A percentile compares a stretch with the other conserved stretches of the same genome.
These are phyloP conservation scores for Hordeum pubiflorum DNA, from an alignment of 202 grass and related monocot genomes.

Conservation along the genomic window DNA sequence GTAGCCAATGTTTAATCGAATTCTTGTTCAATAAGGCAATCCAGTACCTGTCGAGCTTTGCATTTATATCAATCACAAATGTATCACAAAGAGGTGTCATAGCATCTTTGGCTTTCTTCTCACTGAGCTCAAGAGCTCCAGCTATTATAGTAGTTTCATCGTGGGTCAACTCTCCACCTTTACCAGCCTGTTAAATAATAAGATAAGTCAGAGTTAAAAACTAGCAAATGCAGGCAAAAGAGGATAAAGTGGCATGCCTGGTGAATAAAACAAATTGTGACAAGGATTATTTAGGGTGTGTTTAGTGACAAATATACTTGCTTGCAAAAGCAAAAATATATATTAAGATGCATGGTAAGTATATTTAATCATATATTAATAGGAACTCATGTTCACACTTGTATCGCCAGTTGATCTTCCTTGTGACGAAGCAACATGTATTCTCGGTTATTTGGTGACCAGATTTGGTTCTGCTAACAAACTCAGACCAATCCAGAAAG, in stretches of 20 bases:
- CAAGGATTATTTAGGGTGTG: background rate
- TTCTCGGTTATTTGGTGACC: background rate
- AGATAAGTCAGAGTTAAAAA: constrained; percentile 7
- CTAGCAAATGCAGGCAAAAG: background rate
- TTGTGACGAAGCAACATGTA: background rate
- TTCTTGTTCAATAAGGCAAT: background rate
- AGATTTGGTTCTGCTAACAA: background rate
- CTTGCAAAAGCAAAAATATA: background rate
- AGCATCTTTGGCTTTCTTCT: constrained; percentile 82
- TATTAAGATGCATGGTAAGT: background rate
- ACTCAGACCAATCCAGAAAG: background rate
- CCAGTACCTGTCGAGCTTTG: constrained; percentile 66
- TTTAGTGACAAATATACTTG: background rate
- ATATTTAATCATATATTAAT: background rate
- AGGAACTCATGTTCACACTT: background rate
- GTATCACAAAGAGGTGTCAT: constrained; percentile 69
- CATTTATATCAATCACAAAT: constrained; percentile 94
- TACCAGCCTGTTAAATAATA: constrained; percentile 57
- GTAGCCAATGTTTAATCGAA: background rate
- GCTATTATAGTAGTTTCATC: constrained; percentile 98
- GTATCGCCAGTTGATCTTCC: background rate
- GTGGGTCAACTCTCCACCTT: constrained; percentile 93
- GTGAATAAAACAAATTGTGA: background rate
- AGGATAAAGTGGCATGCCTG: background rate
- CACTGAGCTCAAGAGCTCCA: constrained; percentile 82